These are phyloP conservation scores for Neurospora sp. DNA, from an alignment of 495 filamentous ascomycete genomes.

Conservation along the genomic window DNA sequence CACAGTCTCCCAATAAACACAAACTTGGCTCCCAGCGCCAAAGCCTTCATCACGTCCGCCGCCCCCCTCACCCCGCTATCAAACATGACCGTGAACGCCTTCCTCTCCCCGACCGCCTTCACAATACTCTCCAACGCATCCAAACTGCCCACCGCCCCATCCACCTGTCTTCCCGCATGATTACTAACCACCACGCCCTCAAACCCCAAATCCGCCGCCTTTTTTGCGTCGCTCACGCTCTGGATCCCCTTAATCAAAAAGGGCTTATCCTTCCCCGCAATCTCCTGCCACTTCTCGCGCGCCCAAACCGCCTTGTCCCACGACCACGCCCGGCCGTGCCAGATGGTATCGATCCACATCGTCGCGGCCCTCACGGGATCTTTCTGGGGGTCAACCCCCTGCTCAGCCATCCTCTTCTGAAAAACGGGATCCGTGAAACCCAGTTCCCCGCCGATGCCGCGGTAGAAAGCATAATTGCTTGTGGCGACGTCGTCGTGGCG, in stretches of 20 bases:
- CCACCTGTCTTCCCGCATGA: conserved; percentile 35
- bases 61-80: conserved; percentile 41
- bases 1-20: conserved; percentile 41
- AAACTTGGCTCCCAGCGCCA: conserved; percentile 44
- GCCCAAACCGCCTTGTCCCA: conserved; percentile 52
- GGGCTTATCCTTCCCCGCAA: conserved; percentile 32
- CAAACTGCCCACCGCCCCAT: conserved; percentile 33
- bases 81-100: conserved; percentile 33
- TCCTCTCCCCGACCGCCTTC: conserved; percentile 34
- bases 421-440: conserved; percentile 56
- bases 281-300: conserved; percentile 39
- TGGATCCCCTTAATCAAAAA: conserved; percentile 40
- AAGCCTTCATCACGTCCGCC: conserved; percentile 38
- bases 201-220: conserved; percentile 21
- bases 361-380: conserved; percentile 12
- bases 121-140: conserved; percentile 37
- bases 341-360: conserved; percentile 42
- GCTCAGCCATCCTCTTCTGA: conserved; percentile 26
- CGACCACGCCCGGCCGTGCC: conserved; percentile 38
- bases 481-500: conserved; percentile 55
- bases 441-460: conserved; percentile 31
- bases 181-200: conserved; percentile 31
- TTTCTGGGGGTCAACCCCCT: conserved; percentile 13
- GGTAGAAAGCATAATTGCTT: conserved; percentile 46
- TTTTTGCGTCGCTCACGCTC: conserved; percentile 23